These are phyloP conservation scores for Leptographium procerum DNA, from an alignment of 2,329 filamentous ascomycete species.

Conservation along the genomic window DNA sequence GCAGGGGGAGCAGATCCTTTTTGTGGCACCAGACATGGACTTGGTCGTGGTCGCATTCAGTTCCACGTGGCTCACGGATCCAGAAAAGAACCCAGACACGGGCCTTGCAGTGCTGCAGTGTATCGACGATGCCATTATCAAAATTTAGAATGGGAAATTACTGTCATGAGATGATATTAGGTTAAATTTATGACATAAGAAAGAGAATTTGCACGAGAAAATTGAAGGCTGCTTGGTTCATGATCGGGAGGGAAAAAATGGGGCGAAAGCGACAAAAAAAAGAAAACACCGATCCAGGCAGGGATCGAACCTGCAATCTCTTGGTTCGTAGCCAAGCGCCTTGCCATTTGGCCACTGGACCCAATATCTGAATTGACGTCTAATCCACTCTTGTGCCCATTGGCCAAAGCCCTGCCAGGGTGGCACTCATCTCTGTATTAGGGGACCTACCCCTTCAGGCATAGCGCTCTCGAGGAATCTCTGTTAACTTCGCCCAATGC, in stretches of 20 bases:
- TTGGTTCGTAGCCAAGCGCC: slow-evolving; percentile 27
- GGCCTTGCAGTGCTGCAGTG: neutral
- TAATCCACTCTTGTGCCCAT: neutral
- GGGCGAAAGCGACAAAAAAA: neutral
- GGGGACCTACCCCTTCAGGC: too few relatives aligned
- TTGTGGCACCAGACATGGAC: neutral
- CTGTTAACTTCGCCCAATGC: too few relatives aligned
- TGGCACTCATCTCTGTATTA: too few relatives aligned
- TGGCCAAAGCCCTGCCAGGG: too few relatives aligned
- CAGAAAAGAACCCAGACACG: neutral
- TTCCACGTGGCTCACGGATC: neutral
- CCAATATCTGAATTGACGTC: neutral
- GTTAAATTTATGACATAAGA: too few relatives aligned
- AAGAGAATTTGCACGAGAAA: too few relatives aligned
- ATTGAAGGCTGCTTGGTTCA: too few relatives aligned
- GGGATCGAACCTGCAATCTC: slow-evolving; percentile 26
- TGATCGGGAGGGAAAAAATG: too few relatives aligned
- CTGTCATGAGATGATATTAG: too few relatives aligned
- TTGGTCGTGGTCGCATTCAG: neutral
- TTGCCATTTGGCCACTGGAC: slow-evolving; percentile 22
- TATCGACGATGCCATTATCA: too few relatives aligned
- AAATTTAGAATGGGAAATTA: too few relatives aligned
- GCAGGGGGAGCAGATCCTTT: neutral
- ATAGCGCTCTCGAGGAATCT: too few relatives aligned
- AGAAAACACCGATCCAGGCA: slow-evolving; percentile 16